phyloP scores from a whole-genome alignment of 2,329 filamentous ascomycete species.

The Ophiognomonia clavigignenti-juglandacearum region DNA sequence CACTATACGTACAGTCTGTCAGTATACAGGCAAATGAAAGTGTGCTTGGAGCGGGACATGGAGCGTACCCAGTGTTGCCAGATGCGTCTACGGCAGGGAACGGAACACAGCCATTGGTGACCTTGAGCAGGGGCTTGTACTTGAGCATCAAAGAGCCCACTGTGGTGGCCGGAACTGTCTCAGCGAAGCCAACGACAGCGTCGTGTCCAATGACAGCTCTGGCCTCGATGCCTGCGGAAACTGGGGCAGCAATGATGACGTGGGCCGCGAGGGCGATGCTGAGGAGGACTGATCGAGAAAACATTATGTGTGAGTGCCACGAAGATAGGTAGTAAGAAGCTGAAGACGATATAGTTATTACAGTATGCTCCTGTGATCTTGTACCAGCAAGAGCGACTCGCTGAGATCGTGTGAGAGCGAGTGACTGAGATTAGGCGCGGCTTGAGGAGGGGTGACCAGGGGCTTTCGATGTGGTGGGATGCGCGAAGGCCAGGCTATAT shows the following conservation, averaged over 20 bases:
- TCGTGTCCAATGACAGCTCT: conserved; percentile 25
- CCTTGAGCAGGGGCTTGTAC: conserved; percentile 51
- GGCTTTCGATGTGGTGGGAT: no score
- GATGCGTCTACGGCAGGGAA: conserved; percentile 55
- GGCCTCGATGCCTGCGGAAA: conserved; percentile 1
- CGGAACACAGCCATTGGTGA: conserved; percentile 56
- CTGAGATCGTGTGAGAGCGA: no score
- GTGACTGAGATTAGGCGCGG: no score
- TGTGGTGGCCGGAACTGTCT: conserved; percentile 44
- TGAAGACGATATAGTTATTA: neutral
- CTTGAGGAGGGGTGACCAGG: no score
- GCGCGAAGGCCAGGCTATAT: no score
- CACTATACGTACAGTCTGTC: conserved; percentile 19
- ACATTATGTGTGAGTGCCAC: neutral
- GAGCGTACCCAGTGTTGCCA: conserved; percentile 50
- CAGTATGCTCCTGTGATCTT: neutral
- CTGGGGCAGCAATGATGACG: neutral
- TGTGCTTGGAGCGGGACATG: neutral
- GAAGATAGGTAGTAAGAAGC: neutral
- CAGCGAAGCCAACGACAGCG: conserved; percentile 44
- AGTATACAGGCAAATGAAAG: neutral
- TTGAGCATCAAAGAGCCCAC: conserved; percentile 44
- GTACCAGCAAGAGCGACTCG: no score
- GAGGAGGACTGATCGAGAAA: neutral
- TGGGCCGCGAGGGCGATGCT: neutral